A percentile compares a stretch with the other conserved stretches of the same genome.
phyloP scores from a whole-genome alignment of 2,329 filamentous ascomycete genomes.

The Cytospora mali region DNA sequence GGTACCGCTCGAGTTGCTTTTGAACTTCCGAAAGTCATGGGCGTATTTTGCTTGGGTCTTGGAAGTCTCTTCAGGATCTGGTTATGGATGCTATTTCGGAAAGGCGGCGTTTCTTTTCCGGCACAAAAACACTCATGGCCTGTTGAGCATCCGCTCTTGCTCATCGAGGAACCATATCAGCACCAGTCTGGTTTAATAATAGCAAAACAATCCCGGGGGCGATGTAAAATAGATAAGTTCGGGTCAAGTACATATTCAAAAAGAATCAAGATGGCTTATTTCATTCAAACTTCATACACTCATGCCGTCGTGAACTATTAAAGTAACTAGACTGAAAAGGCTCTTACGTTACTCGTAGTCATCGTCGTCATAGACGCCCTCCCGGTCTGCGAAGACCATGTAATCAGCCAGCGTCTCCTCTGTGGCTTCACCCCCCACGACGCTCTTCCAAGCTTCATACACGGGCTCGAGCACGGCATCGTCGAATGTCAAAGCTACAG shows the following conservation, averaged over 20 bases:
- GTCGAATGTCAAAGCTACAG: slow-evolving; percentile 72
- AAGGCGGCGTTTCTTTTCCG: background rate
- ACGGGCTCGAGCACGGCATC: slow-evolving; percentile 71
- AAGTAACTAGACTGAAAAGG: background rate
- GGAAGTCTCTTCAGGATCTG: background rate
- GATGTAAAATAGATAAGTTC: background rate
- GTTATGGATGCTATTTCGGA: background rate
- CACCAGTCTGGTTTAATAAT: background rate
- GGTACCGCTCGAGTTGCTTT: background rate
- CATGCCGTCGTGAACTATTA: slow-evolving; percentile 21
- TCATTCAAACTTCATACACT: slow-evolving; percentile 30
- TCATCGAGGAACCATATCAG: slow-evolving; percentile 9
- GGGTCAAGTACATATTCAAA: background rate
- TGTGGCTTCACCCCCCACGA: slow-evolving; percentile 54
- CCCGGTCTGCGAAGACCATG: slow-evolving; percentile 77
- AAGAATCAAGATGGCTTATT: slow-evolving; percentile 27
- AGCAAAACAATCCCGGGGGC: background rate
- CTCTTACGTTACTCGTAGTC: slow-evolving; percentile 45
- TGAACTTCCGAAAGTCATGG: background rate
- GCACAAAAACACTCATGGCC: slow-evolving; percentile 3
- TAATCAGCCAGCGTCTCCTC: slow-evolving; percentile 57
- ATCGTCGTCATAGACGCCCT: slow-evolving; percentile 61
- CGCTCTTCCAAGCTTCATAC: slow-evolving; percentile 67
- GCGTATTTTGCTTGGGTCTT: background rate
- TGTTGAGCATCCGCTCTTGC: slow-evolving; percentile 7